Evolutionary conservation across 345 rosid genomes (phyloP).

Genomic region (Nasturtium officinale): DNA sequence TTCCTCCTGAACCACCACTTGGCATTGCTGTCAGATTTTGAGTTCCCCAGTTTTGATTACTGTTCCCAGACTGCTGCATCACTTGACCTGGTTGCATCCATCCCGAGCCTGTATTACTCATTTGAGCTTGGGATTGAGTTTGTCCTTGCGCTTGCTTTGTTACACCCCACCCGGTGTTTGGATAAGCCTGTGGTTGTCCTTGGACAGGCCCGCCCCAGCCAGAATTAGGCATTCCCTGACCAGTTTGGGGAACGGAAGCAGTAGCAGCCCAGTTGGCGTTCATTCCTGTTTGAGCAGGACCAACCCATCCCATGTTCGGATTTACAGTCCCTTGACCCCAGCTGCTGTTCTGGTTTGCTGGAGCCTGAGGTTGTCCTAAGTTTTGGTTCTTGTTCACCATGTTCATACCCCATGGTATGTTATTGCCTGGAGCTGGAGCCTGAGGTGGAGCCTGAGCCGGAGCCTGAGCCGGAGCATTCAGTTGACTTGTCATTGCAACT

Average conservation of each 20-base stretch:
- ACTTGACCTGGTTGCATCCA: conserved; percentile 54
- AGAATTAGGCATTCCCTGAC: conserved; percentile 52
- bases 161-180: conserved; percentile 61
- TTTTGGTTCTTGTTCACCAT: conserved; percentile 44
- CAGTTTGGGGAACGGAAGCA: conserved; percentile 51
- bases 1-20: conserved; percentile 56
- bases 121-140: conserved; percentile 40
- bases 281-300: conserved; percentile 54
- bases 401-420: conserved; percentile 54
- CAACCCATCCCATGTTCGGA: conserved; percentile 67
- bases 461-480: conserved; percentile 31
- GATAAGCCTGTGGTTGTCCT: conserved; percentile 57
- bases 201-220: conserved; percentile 59
- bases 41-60: conserved; percentile 53
- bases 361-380: conserved; percentile 46
- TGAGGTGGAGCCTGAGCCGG: conserved; percentile 31
- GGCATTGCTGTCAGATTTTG: conserved; percentile 39
- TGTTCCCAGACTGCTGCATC: conserved; percentile 44
- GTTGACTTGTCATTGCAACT: conserved; percentile 45
- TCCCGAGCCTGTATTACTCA: background rate
- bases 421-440: conserved; percentile 14
- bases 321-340: conserved; percentile 65
- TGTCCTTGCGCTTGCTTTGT: conserved; percentile 42
- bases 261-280: conserved; percentile 53
- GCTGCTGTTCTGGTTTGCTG: conserved; percentile 53